Conservation (phyloP, 2,329 filamentous ascomycete species). For the Ophiocordyceps sinensis region DNA sequence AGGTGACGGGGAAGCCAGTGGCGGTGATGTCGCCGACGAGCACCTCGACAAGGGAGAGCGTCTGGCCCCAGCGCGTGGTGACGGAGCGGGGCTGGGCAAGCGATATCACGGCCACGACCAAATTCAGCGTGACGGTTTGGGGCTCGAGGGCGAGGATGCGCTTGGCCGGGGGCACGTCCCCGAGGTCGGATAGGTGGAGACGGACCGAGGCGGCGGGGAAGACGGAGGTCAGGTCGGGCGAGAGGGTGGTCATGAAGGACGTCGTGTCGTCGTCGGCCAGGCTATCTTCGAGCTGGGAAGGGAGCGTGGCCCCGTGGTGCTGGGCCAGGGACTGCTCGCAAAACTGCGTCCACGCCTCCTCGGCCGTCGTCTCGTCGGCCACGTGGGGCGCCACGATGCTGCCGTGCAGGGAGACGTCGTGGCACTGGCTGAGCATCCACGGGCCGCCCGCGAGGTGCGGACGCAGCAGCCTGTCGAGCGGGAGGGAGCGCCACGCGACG, state of each 20-base stretch:
- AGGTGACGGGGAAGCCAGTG: conserved; percentile 66
- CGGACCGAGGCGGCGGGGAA: conserved; percentile 9
- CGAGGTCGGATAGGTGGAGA: conserved; percentile 37
- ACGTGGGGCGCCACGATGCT: too few species aligned
- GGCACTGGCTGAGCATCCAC: background rate
- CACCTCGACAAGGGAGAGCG: conserved; percentile 57
- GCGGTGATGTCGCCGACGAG: conserved; percentile 76
- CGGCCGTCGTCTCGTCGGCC: conserved; percentile 14
- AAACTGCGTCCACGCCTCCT: conserved; percentile 44
- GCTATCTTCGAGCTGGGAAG: conserved; percentile 33
- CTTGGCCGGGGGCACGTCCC: conserved; percentile 51
- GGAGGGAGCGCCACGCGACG: conserved; percentile 39
- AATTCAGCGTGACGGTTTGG: conserved; percentile 67
- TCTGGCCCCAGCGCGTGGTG: conserved; percentile 46
- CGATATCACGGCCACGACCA: conserved; percentile 69
- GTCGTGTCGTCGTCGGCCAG: conserved; percentile 11
- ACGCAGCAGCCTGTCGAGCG: conserved; percentile 14
- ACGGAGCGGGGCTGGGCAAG: conserved; percentile 54
- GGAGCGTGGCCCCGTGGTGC: conserved; percentile 34
- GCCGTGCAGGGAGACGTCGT: conserved; percentile 10
- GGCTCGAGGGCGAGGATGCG: conserved; percentile 56
- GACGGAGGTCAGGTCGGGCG: conserved; percentile 2
- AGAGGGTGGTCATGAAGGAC: conserved; percentile 4
- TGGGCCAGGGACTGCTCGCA: conserved; percentile 64
- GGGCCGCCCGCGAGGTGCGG: conserved; percentile 9